phyloP scores from a whole-genome alignment of 768 basidiomycete species.

The Tephrocybe sp. region DNA sequence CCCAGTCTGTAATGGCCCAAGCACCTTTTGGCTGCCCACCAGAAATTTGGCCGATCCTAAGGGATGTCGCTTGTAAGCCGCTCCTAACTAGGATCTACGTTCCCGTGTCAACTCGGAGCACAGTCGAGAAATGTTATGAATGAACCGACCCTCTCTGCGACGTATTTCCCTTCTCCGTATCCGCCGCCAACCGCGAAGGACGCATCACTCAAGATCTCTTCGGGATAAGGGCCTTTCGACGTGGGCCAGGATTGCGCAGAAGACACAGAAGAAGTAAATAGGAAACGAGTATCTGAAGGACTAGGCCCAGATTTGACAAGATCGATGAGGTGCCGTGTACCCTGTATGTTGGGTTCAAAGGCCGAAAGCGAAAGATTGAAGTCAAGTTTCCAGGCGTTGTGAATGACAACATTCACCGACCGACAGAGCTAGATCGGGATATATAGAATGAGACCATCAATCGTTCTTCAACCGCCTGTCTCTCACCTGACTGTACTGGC shows the following conservation, averaged over 20 bases:
- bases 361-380: conserved; percentile 37
- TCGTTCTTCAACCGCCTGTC: too few relatives aligned
- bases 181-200: conserved; percentile 25
- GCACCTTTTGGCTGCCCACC: conserved; percentile 29
- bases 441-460: too few relatives aligned
- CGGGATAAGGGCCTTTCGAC: conserved; percentile 25
- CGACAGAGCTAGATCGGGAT: conserved; percentile 20
- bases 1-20: conserved; percentile 35
- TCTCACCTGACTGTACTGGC: conserved; percentile 12
- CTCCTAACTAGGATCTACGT: conserved; percentile 24
- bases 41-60: conserved; percentile 33
- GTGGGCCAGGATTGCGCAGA: conserved; percentile 21
- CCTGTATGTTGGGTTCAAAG: conserved; percentile 34
- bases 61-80: conserved; percentile 20
- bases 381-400: conserved; percentile 39
- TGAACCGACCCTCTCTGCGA: conserved; percentile 27
- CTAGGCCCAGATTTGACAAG: conserved; percentile 19
- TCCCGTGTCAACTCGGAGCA: neutral
- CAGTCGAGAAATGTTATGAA: neutral
- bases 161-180: conserved; percentile 33
- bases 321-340: conserved; percentile 30
- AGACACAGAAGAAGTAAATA: conserved; percentile 34
- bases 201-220: conserved; percentile 25
- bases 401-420: conserved; percentile 27
- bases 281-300: conserved; percentile 18